Evolutionary conservation across 768 basidiomycete genomes (phyloP).

Genomic region (Russula sp.): DNA sequence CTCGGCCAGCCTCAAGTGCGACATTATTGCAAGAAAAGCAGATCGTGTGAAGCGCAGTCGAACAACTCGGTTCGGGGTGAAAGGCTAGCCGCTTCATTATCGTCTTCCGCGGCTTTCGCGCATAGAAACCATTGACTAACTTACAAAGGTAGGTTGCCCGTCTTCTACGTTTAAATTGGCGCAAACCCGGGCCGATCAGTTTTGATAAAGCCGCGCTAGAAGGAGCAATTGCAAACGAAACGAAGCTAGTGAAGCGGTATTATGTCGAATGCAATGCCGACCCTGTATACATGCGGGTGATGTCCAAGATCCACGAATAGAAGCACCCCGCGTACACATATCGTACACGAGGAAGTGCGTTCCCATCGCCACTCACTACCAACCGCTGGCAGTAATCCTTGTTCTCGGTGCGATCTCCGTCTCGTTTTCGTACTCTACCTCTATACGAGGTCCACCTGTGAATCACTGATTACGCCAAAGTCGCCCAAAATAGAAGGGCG

Average conservation of each 20-base stretch:
- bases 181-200: neutral
- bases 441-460: constrained; percentile 25
- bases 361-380: constrained; percentile 16
- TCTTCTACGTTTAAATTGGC: neutral
- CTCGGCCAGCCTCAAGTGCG: neutral
- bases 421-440: constrained; percentile 27
- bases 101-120: neutral
- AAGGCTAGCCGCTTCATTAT: neutral
- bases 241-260: neutral
- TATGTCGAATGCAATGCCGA: constrained; percentile 2
- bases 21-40: neutral
- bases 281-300: neutral
- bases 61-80: too few relatives aligned
- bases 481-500: neutral
- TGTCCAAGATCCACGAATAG: neutral
- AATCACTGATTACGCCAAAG: neutral
- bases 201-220: neutral
- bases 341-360: neutral
- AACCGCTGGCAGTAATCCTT: constrained; percentile 10
- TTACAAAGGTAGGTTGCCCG: neutral
- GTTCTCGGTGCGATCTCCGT: constrained; percentile 14
- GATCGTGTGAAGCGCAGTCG: neutral
- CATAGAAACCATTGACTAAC: neutral
- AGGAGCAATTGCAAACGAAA: neutral
- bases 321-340: neutral